phyloP scores from a whole-genome alignment of 139 green algal genomes.

The Yamagishiella unicocca region DNA sequence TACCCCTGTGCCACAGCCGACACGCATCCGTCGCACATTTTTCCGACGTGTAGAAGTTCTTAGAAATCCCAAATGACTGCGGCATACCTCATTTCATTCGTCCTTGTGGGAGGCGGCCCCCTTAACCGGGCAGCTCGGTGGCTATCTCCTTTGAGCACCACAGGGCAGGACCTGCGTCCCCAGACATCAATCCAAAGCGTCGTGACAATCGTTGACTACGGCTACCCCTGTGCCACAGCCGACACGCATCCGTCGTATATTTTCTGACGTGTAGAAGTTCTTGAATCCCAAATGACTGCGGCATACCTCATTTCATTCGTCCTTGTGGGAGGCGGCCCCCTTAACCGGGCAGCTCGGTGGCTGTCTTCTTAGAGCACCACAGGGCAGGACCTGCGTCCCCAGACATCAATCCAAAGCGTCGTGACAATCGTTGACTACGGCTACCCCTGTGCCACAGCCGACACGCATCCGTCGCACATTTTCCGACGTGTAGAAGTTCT shows the following conservation, averaged over 20 bases:
- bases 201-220: constrained; percentile 24
- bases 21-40: background rate
- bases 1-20: background rate
- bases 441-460: background rate
- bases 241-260: background rate
- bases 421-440: constrained; percentile 47
- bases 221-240: background rate
- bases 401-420: background rate
- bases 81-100: too few species aligned
- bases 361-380: background rate
- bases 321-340: background rate
- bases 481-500: too few species aligned
- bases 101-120: too few species aligned
- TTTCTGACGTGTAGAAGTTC: too few species aligned
- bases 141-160: too few species aligned
- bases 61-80: too few species aligned
- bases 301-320: background rate
- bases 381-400: background rate
- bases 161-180: too few species aligned
- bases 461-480: constrained; percentile 26
- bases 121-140: too few species aligned
- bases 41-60: too few species aligned
- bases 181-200: too few species aligned
- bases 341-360: background rate
- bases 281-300: background rate